Base-by-base conservation (phyloP, 2,329 filamentous ascomycete genomes). In the Podosphaera leucotricha region DNA sequence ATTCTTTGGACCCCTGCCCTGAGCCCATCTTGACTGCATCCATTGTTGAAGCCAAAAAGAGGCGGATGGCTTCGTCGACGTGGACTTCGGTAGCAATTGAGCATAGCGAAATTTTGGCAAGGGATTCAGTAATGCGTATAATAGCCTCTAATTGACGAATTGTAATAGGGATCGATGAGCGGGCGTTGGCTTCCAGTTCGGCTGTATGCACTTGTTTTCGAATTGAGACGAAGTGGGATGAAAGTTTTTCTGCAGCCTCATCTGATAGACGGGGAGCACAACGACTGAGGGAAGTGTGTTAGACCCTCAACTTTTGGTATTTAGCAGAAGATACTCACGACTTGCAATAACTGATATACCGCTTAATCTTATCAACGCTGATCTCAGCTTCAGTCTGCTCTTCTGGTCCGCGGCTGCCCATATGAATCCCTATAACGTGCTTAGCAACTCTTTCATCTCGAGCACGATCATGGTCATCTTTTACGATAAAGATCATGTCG, bases 401-500 rank as follows among this genome's bases (percentile, higher is more conserved):
- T 54, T 92, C 84, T 0, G 80, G 64, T 36, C 82, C 80, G 44
- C 80, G 75, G 13, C 82, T 81, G 46, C 85, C 84, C 82, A 94
- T 95, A 55, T 95, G 87, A 50, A 98, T 86, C 39, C 80, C 77
- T 77, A 98, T 93, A 57, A 98, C 87, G 71, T 98, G 90, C 58
- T 79, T 87, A 11, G 90, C 90, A 56, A 98, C 95, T 3, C 71
- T 77, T 64, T 94, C 84, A 57, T 98, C 90, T 55, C 87, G 82
- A 46, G 74, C 78, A 38, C 83, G 73, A 49, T 87, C 83, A 60
- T 98, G 90, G 49, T 92, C 85, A 60, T 98, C 90, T 53, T 82
- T 83, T 49, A 98, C 87, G 52, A 98, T 94, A 66, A 95, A 98
- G 52, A 98, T 95, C 83, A 98, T 94, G 61, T 98, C 90, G 60